Percentiles rank a stretch among this genome's conserved stretches.
Conservation (phyloP, 345 rosid species). For the Lepidium sativum region DNA sequence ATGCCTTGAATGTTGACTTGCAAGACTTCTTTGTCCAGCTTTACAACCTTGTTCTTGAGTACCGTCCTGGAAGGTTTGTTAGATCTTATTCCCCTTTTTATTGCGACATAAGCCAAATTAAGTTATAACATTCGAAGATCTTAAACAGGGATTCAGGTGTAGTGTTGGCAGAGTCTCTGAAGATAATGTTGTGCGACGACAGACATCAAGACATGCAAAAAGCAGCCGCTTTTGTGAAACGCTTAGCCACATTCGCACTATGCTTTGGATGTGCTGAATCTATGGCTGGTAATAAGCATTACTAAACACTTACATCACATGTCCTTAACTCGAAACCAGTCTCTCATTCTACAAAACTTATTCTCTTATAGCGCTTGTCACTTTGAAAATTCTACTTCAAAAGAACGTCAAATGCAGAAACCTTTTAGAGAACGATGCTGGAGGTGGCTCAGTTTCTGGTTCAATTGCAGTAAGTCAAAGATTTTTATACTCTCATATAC, state of each 20-base stretch:
- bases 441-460: conserved; percentile 96
- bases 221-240: conserved; percentile 93
- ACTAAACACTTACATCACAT: neutral
- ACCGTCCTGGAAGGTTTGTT: conserved; percentile 91
- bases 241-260: conserved; percentile 75
- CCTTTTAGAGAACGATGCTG: conserved; percentile 90
- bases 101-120: neutral
- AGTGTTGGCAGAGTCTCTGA: conserved; percentile 79
- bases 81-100: neutral
- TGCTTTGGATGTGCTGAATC: conserved; percentile 83
- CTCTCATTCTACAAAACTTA: neutral
- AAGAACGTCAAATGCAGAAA: conserved; percentile 84
- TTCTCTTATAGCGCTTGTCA: conserved; percentile 60
- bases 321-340: neutral
- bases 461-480: conserved; percentile 57
- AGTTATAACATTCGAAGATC: neutral
- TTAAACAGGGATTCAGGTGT: conserved; percentile 74
- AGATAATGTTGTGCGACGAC: conserved; percentile 89
- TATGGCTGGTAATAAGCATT: conserved; percentile 60
- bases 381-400: conserved; percentile 69
- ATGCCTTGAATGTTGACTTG: conserved; percentile 90
- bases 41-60: conserved; percentile 80
- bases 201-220: conserved; percentile 97
- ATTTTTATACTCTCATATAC: neutral
- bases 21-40: conserved; percentile 88